These are phyloP conservation scores for Leishmania guyanensis DNA, from an alignment of 208 protist species.

Conservation along the genomic window DNA sequence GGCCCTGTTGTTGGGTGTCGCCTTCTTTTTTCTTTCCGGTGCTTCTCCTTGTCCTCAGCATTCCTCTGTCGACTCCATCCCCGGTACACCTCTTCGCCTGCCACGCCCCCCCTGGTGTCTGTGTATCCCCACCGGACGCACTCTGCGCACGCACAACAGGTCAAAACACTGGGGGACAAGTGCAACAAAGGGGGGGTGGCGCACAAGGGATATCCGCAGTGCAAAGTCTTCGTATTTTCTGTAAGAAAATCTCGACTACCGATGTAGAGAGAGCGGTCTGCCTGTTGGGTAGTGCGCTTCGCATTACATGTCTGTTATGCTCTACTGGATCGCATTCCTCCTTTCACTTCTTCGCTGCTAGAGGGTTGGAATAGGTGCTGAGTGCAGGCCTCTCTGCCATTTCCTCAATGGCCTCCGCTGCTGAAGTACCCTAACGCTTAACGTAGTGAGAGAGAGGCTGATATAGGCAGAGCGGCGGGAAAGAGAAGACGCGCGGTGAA, in stretches of 20 bases:
- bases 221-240: background rate
- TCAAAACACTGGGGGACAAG: background rate
- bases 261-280: background rate
- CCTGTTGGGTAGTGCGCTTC: background rate
- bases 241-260: background rate
- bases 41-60: background rate
- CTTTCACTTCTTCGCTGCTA: background rate
- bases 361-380: background rate
- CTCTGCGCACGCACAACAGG: background rate
- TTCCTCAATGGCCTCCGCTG: background rate
- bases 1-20: background rate
- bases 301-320: background rate
- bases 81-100: background rate
- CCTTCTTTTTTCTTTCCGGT: background rate
- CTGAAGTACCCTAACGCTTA: background rate
- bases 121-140: background rate
- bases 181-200: background rate
- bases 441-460: background rate
- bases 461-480: background rate
- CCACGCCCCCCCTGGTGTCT: background rate
- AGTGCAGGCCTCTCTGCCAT: background rate
- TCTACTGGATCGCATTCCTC: background rate
- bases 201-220: background rate
- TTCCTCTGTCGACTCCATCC: background rate
- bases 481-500: background rate